phyloP scores from a whole-genome alignment of 805 yeast genomes.

The Phaffomyces antillensis region DNA sequence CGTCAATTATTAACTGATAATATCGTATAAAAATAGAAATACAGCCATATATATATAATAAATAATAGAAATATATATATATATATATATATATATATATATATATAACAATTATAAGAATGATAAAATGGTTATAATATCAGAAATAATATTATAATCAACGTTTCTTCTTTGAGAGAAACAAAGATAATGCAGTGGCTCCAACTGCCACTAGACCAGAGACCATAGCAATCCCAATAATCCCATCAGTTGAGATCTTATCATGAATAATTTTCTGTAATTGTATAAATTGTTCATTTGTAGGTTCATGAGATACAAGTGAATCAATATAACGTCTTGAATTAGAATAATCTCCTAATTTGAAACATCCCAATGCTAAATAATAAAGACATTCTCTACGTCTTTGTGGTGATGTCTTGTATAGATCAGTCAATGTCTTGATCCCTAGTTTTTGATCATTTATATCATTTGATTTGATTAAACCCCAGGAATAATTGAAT shows the following conservation, averaged over 20 bases:
- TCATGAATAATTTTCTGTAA: conserved; percentile 76
- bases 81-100: neutral
- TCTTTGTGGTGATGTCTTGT: conserved; percentile 71
- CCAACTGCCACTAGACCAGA: conserved; percentile 85
- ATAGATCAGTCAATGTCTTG: conserved; percentile 58
- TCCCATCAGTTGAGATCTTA: conserved; percentile 78
- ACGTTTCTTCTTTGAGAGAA: conserved; percentile 27
- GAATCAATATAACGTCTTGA: conserved; percentile 83
- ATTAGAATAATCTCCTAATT: conserved; percentile 79
- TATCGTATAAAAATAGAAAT: conserved; percentile 26
- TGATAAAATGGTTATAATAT: too few relatives aligned
- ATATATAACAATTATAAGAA: too few relatives aligned
- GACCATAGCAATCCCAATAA: conserved; percentile 80
- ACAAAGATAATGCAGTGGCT: conserved; percentile 49
- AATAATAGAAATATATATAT: neutral
- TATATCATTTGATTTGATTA: conserved; percentile 60
- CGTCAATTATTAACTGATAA: conserved; percentile 45
- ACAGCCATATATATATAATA: neutral
- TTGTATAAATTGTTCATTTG: conserved; percentile 66
- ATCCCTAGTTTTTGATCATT: conserved; percentile 76
- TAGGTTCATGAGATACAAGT: conserved; percentile 73
- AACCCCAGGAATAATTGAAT: conserved; percentile 96
- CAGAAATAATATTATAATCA: too few relatives aligned
- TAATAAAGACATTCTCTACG: conserved; percentile 88
- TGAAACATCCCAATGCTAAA: conserved; percentile 79